Base-by-base conservation (phyloP, 495 filamentous ascomycete genomes). In the Aspergillus sclerotioniger region DNA sequence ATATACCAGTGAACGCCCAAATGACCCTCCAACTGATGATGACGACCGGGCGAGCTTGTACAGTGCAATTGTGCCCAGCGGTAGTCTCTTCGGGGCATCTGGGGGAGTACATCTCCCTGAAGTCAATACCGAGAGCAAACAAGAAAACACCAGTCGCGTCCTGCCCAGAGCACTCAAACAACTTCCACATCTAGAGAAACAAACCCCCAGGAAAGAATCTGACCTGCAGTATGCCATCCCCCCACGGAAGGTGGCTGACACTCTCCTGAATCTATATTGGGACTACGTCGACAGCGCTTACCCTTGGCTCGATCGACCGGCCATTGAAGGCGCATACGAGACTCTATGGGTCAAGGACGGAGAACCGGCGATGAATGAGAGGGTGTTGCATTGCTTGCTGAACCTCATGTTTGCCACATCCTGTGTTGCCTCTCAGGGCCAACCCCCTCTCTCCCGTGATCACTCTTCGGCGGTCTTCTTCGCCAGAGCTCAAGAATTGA, bases 221-320 rank as follows among this genome's bases (percentile, higher is more conserved):
- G 58, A 56, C 13, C 39, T 49, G 44, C 62, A 62, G n/a, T 67
- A 55, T 54, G 48, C 35, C n/a, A 53, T 67, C 28, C 64, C 64
- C 43, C 47, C 61, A 33, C 17, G 64, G 32, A 63, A 64, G 31
- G 48, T 55, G 35, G 64, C 64, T 8, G 62, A 67, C 33, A 41
- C 52, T 33, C 41, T 67, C 20, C 19, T 67, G 19, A 41, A 12
- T 50, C 21, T 58, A 7, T 67, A 67, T 47, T 67, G 64, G 64
- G 63, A 60, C 13, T 61, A 59, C 29, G 61, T 67, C 19, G 58
- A 67, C 56, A 56, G 39, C 25, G 47, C 60, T 17, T 64, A 64
- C 41, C 64, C 64, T 8, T 63, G 59, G 55, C 51, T 67, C 19
- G 55, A 67, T 43, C 43, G 55, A 52, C 15, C 51, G 4, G 47